These are phyloP conservation scores for Ascochyta koolunga DNA, from an alignment of 2,329 filamentous ascomycete genomes.

Conservation along the genomic window DNA sequence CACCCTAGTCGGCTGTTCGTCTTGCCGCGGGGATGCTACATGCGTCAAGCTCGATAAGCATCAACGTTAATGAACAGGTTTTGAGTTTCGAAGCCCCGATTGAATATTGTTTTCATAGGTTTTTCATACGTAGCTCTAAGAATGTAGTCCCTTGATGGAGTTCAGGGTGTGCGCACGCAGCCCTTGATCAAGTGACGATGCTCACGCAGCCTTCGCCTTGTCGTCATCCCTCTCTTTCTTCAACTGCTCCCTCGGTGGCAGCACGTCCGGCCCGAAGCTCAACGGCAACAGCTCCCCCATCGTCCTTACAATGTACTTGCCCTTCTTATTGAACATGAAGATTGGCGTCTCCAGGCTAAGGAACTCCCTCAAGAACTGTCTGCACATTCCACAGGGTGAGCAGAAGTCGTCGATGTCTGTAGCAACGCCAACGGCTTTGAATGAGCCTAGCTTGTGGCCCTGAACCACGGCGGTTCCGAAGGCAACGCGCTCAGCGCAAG, in stretches of 20 bases:
- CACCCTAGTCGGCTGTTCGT: slow-evolving; percentile 1
- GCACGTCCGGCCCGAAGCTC: slow-evolving; percentile 60
- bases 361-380: slow-evolving; percentile 72
- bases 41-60: not conserved
- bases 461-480: slow-evolving; percentile 76
- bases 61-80: not conserved
- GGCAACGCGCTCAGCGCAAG: slow-evolving; percentile 89
- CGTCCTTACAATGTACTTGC: slow-evolving; percentile 71
- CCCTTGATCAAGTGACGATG: not conserved
- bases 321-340: slow-evolving; percentile 90
- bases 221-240: slow-evolving; percentile 35
- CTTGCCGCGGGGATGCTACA: slow-evolving; percentile 12
- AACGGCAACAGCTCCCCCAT: slow-evolving; percentile 66
- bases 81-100: too few species aligned
- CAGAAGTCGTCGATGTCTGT: slow-evolving; percentile 68
- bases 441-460: slow-evolving; percentile 52
- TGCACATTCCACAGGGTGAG: slow-evolving; percentile 90
- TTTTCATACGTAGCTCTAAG: not conserved
- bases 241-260: slow-evolving; percentile 47
- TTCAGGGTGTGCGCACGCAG: not conserved
- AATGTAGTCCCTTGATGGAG: not conserved
- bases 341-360: slow-evolving; percentile 66
- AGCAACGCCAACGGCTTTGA: slow-evolving; percentile 79
- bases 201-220: slow-evolving; percentile 26
- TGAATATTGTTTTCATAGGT: not conserved